A percentile compares a stretch with the other conserved stretches of the same genome.
These are phyloP conservation scores for Vaccinium darrowii DNA, from an alignment of 148 eudicot genomes.

Conservation along the genomic window DNA sequence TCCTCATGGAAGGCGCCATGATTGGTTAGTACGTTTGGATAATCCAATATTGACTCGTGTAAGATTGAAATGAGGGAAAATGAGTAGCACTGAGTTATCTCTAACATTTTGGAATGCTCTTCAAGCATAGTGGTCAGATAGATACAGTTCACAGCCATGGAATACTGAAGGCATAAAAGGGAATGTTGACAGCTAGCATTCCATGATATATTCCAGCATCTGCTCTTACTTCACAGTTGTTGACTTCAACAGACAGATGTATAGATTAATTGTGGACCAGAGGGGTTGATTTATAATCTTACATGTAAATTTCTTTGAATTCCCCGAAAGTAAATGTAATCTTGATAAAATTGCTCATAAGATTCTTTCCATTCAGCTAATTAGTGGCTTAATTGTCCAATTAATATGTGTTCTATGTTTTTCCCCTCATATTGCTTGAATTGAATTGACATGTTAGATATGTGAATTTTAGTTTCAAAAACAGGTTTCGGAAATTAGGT, in stretches of 20 bases:
- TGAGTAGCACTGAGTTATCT: neutral
- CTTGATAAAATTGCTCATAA: neutral
- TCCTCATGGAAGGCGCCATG: neutral
- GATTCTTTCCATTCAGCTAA: no score
- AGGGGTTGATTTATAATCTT: neutral
- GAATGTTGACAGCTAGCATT: conserved; percentile 72
- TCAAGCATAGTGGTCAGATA: conserved; percentile 79
- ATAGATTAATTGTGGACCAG: conserved; percentile 17
- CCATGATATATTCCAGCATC: conserved; percentile 92
- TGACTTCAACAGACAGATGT: conserved; percentile 69
- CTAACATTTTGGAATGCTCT: neutral
- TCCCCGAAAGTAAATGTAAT: neutral
- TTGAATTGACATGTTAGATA: no score
- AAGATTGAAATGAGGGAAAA: neutral
- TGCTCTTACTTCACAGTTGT: conserved; percentile 89
- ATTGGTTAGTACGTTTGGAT: neutral
- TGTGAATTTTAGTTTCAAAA: no score
- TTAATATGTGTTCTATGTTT: no score
- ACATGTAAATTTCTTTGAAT: neutral
- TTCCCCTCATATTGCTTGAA: no score
- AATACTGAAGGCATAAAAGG: conserved; percentile 53
- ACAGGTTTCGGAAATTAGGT: neutral
- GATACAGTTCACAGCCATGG: conserved; percentile 66
- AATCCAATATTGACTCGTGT: neutral
- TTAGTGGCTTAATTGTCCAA: no score